Evolutionary conservation across 2,329 filamentous ascomycete genomes (phyloP), one percentile per base, ranked within the genome.

Genomic region (Tolypocladium album): DNA sequence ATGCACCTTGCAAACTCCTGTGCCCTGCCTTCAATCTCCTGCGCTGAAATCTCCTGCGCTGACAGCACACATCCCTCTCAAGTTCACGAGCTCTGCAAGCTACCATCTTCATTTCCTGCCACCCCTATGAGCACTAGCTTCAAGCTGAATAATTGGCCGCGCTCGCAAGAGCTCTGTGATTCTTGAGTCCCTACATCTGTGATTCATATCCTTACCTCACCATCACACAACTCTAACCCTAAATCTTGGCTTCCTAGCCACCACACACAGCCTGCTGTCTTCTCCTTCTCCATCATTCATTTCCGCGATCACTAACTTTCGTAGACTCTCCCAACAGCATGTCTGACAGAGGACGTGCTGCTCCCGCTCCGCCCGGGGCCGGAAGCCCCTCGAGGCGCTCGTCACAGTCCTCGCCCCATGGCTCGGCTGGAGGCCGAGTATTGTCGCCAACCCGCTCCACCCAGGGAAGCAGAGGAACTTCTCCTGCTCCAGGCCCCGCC

Each of bases 341-440:
- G 72, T 74, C 72, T 60, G 70, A 74, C 36, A 64, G 70, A 64
- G 71, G 68, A 9, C 67, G 66, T 5, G 68, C 71, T 5, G 68
- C 71, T 6, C 66, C 67, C 8, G 63, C 66, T 4, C 61, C 59
- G 13, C 60, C 64, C 1, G 62, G 59, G 43, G 57, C 40, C 4
- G 43, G 50, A 22, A 58, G 55, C 4, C 34, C 59, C 1, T 34
- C 59, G 34, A 59, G 31, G 15, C 53, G 52, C 9, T 58, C 61
- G 22, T 40, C 59, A 3, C 58, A 36, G 50, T 53, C n/a, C n/a
- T n/a, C 50, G 50, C 50, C 45, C 13, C 39, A 43, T 17, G 55
- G 58, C 15, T 57, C 47, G 22, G 39, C 59, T 8, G 61, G 61
- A 55, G 64, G 64, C 36, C 60, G 64, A 20, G 36, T 38, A 4